Evolutionary conservation across 495 filamentous ascomycete genomes (phyloP).

Genomic region (Neurospora sp.): DNA sequence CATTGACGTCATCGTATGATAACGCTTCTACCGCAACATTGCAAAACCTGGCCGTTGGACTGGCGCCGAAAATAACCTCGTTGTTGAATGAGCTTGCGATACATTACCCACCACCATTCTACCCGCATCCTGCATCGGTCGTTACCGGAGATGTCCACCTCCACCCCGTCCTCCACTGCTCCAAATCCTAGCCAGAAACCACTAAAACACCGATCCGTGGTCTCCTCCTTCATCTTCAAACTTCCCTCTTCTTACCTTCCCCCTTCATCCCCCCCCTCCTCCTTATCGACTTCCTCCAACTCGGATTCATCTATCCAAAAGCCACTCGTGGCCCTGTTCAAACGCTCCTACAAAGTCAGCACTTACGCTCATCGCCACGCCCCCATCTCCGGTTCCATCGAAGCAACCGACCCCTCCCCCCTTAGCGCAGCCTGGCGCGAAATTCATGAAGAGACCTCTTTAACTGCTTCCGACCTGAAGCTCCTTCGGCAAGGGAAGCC

Average conservation of each 20-base stretch:
- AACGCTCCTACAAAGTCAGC: conserved; percentile 44
- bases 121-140: background rate
- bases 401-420: conserved; percentile 37
- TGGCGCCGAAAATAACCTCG: background rate
- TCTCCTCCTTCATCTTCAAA: conserved; percentile 49
- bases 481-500: conserved; percentile 49
- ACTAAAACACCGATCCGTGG: conserved; percentile 35
- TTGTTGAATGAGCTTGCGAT: background rate
- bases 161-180: background rate
- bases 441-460: conserved; percentile 50
- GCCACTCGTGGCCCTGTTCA: conserved; percentile 46
- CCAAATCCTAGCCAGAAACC: background rate
- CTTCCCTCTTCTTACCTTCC: background rate
- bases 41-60: background rate
- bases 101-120: background rate
- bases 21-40: background rate
- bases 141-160: background rate
- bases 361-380: conserved; percentile 51
- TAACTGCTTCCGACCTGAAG: conserved; percentile 35
- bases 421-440: conserved; percentile 51
- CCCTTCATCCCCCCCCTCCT: background rate
- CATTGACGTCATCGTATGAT: background rate
- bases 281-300: conserved; percentile 4
- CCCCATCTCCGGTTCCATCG: conserved; percentile 52
- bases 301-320: background rate